These are phyloP conservation scores for Candida stauntonica DNA, from an alignment of 805 yeast species.

Conservation along the genomic window DNA sequence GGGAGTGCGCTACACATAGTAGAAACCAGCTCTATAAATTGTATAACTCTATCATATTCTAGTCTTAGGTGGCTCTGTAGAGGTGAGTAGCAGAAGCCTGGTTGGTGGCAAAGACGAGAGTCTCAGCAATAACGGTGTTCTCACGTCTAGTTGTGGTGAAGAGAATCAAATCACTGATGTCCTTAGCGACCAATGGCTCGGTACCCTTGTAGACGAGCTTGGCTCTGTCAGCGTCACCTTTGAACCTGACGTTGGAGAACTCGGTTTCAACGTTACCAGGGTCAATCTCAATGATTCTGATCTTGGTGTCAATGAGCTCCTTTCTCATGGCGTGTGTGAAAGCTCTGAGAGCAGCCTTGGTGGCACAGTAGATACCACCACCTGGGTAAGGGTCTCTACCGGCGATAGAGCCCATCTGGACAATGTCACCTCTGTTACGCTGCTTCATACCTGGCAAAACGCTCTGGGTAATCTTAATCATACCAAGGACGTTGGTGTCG, in stretches of 20 bases:
- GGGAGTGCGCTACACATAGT: too few relatives aligned
- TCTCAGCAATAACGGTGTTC: slow-evolving; percentile 65
- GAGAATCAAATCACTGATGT: slow-evolving; percentile 32
- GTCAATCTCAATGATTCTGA: slow-evolving; percentile 60
- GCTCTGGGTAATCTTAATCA: slow-evolving; percentile 78
- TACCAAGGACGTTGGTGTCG: slow-evolving; percentile 82
- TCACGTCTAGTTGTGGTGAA: slow-evolving; percentile 53
- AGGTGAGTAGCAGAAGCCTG: slow-evolving; percentile 65
- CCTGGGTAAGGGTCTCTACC: slow-evolving; percentile 80
- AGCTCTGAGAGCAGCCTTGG: slow-evolving; percentile 70
- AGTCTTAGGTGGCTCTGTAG: slow-evolving; percentile 46
- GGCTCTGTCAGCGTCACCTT: slow-evolving; percentile 52
- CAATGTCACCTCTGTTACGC: slow-evolving; percentile 67
- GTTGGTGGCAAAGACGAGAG: slow-evolving; percentile 77
- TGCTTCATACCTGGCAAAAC: slow-evolving; percentile 67
- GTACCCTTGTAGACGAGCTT: slow-evolving; percentile 53
- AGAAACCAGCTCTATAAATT: too few relatives aligned
- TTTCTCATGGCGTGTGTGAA: slow-evolving; percentile 69
- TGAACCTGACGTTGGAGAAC: slow-evolving; percentile 55
- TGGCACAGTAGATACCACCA: slow-evolving; percentile 74
- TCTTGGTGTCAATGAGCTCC: slow-evolving; percentile 65
- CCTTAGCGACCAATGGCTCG: slow-evolving; percentile 54
- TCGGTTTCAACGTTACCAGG: slow-evolving; percentile 72
- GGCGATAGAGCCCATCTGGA: slow-evolving; percentile 75
- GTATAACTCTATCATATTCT: too few relatives aligned